Evolutionary conservation across 306 rosid species (phyloP), one percentile per base, ranked within the genome.

Genomic region (Dryas octopetala): DNA sequence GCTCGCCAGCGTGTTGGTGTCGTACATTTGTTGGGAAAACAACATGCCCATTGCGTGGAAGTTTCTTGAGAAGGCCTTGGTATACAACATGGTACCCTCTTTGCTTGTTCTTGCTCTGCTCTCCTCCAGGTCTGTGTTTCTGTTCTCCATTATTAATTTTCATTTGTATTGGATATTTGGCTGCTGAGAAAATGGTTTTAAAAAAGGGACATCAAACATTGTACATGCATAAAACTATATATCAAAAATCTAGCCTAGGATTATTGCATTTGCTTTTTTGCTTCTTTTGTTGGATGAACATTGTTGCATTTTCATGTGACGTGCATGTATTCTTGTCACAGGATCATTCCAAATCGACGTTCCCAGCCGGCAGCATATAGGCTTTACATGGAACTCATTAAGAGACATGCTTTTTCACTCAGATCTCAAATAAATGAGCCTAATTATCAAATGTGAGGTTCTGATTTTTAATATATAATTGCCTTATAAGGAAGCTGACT

Each of bases 1-100:
- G 65, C 92, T 93, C 0, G 91, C 94, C 0, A 52, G 83, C 13
- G 70, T 86, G 9, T 74, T 93, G 61, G 95, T 90, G 9, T 90
- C 95, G n/a, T 78, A 88, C 86, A 87, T 93, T 80, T 92, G 86
- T 66, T 92, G 98, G 98, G 92, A 89, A 3, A 90, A 90, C 79
- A 88, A 92, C 74, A 88, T 86, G 43, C 91, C 98, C 44, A 78
- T 86, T 79, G 68, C 85, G 17, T 91, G 98, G 97, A 93, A 93
- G 91, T 91, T 89, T 71, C 86, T 86, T 4, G 97, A 93, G 59
- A 89, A 86, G 75, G 91, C 96, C 5, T 59, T 89, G 48, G 47
- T 73, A 44, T 86, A 87, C 62, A 88, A 82, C 40, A 86, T 90
- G 58, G 91, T 87, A 44, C 94, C 93, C 9, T 93, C 98, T 4